A percentile compares a stretch with the other conserved stretches of the same genome.
These are phyloP conservation scores for Cercospora berteroae DNA, from an alignment of 2,329 filamentous ascomycete species.

Conservation along the genomic window DNA sequence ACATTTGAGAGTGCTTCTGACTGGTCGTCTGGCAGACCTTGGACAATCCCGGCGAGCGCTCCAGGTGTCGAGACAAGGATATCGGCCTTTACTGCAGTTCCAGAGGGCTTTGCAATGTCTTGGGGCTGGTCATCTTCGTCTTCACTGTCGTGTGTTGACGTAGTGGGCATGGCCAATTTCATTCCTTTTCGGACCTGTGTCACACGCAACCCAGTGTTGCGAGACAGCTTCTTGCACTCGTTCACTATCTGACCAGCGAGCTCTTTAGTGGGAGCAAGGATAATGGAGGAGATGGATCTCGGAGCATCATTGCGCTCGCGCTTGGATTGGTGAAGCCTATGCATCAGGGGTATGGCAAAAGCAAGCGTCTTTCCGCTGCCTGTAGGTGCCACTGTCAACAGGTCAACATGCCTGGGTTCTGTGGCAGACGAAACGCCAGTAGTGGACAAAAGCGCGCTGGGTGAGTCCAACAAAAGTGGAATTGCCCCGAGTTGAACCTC, in stretches of 20 bases:
- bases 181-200: conserved; percentile 84
- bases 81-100: conserved; percentile 65
- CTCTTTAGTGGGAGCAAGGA: conserved; percentile 53
- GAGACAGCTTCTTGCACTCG: conserved; percentile 78
- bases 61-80: conserved; percentile 79
- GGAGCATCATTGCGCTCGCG: conserved; percentile 23
- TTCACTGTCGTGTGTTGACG: conserved; percentile 40
- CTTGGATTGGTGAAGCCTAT: conserved; percentile 57
- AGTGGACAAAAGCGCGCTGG: conserved; percentile 50
- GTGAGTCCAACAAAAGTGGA: conserved; percentile 66
- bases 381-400: conserved; percentile 87
- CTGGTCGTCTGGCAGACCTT: conserved; percentile 43
- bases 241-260: conserved; percentile 52
- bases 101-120: conserved; percentile 29
- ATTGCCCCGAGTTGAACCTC: conserved; percentile 89
- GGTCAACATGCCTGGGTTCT: conserved; percentile 55
- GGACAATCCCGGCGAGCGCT: conserved; percentile 71
- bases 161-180: conserved; percentile 52
- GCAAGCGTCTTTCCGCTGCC: conserved; percentile 95
- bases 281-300: conserved; percentile 40
- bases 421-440: conserved; percentile 30
- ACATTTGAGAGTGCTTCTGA: conserved; percentile 53
- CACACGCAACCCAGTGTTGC: conserved; percentile 74
- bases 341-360: conserved; percentile 83
- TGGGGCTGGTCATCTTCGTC: conserved; percentile 26